Base-by-base conservation (phyloP, 495 filamentous ascomycete genomes). In the Sporormia fimetaria region DNA sequence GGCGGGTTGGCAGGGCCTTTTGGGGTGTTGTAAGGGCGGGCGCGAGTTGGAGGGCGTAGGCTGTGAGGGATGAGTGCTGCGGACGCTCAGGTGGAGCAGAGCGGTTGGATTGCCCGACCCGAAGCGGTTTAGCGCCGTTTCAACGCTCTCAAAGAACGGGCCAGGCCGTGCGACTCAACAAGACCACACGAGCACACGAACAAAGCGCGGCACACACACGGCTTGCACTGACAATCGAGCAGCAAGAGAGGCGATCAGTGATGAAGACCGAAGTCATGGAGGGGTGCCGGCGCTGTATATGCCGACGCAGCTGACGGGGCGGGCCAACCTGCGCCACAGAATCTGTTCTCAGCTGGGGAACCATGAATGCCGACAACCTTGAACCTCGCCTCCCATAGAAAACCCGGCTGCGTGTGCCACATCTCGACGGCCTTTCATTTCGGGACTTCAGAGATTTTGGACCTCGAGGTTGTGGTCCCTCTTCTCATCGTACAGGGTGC, bases 81-180 rank as follows among this genome's bases (percentile, higher is more conserved):
- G 11, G 44, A 30, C 11, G 36, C 20, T 37, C 24, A 43, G 40
- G 34, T 23, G 9, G 40, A 23, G 21, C 29, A 28, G 20, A 30
- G 10, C 20, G 32, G n/a, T n/a, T n/a, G n/a, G n/a, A n/a, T 20
- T 24, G 21, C 21, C 28, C 22, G 14, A 36, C 12, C 26, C n/a
- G 23, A 17, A 40, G 39, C 45, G 38, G 38, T 32, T 24, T 49
- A 49, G 45, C 21, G 14, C 38, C 38, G 35, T 47, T 20, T 12
- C 17, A 37, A n/a, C n/a, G n/a, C 34, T 9, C 24, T 47, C 43
- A 21, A 32, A 39, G 43, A 26, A 28, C 36, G 43, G 36, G 29
- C 27, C 39, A 32, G 9, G 29, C 8, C 17, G 3, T 12, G 27
- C 26, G 7, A 29, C 9, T 20, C 16, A 18, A 26, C 16, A 23